Evolutionary conservation across 1,284 basidiomycete species (phyloP), one percentile per base, ranked within the genome.

Genomic region (Microbotryum scabiosae): DNA sequence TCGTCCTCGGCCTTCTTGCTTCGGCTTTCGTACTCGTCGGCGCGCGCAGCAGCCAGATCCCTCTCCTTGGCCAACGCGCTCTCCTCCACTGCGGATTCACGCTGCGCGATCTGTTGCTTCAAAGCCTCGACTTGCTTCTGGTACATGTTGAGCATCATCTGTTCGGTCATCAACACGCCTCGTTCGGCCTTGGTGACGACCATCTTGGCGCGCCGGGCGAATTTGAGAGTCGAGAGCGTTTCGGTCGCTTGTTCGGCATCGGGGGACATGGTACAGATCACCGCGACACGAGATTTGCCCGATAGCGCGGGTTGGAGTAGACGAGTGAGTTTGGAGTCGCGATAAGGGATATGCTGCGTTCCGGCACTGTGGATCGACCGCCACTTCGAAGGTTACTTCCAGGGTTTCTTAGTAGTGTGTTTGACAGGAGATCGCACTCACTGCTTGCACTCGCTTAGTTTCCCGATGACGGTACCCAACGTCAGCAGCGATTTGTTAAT

Each of bases 221-320:
- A 82, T 65, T 81, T 81, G 54, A 82, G 72, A 8, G 81, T 82
- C 21, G 78, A 78, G 14, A 82, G 73, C 6, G 79, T 80, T 67
- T 82, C 81, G 18, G 75, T 70, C n/a, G 77, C 77, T 61, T 81
- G 80, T 32, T 76, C 74, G 26, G 74, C 71, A 51, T 79, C 78
- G 3, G 75, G 73, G 16, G 75, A 74, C 44, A 79, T 72, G 2
- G 81, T 82, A 71, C 81, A 82, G 60, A 82, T 78, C 26, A 82
- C 80, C 20, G 80, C 80, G 55, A 82, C 78, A 56, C 79, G 77
- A 3, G 80, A 80, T 61, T 82, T 80, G 21, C 81, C 81, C 4
- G 77, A 78, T 6, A 82, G 73, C 0, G 80, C 80, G 45, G 80
- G 80, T 71, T 82, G 80, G 9, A 82, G 74, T 21, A 82, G 71